phyloP scores from a whole-genome alignment of 192 early-diverging fungal species.

The Coemansia sp. region DNA sequence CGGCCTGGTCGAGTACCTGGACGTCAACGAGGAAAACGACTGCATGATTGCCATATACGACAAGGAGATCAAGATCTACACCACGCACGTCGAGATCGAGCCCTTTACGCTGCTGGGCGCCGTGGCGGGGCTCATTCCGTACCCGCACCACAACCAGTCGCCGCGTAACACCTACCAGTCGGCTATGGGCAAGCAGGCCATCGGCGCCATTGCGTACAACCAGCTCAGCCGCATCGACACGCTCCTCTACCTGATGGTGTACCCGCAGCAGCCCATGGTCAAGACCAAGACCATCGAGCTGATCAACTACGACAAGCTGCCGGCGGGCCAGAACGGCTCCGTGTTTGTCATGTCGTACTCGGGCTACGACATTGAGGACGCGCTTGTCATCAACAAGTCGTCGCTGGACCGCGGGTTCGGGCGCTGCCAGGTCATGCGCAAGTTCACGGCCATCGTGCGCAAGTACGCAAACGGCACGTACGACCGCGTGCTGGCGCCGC shows the following conservation, averaged over 20 bases:
- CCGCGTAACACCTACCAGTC: slow-evolving; percentile 99
- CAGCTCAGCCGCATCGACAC: slow-evolving; percentile 97
- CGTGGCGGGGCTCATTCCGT: slow-evolving; percentile 98
- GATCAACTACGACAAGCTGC: slow-evolving; percentile 93
- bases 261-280: slow-evolving; percentile 98
- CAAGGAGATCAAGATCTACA: slow-evolving; percentile 80
- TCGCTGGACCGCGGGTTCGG: slow-evolving; percentile 98
- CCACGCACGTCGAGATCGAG: slow-evolving; percentile 98
- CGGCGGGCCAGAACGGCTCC: slow-evolving; percentile 97
- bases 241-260: slow-evolving; percentile 96
- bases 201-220: slow-evolving; percentile 98
- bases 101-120: slow-evolving; percentile 99
- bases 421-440: slow-evolving; percentile 93
- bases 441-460: slow-evolving; percentile 94
- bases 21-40: slow-evolving; percentile 99
- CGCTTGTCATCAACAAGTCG: slow-evolving; percentile 98
- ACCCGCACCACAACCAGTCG: slow-evolving; percentile 99
- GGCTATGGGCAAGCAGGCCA: slow-evolving; percentile 99
- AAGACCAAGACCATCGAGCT: slow-evolving; percentile 96
- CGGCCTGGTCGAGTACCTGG: slow-evolving; percentile 93
- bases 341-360: slow-evolving; percentile 98
- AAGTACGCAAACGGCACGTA: slow-evolving; percentile 80
- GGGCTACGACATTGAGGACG: slow-evolving; percentile 99
- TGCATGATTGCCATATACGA: slow-evolving; percentile 98
- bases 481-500: slow-evolving; percentile 91